Evolutionary conservation across 352 stramenopile genomes (phyloP).

Genomic region (Paralagenidium karlingii): DNA sequence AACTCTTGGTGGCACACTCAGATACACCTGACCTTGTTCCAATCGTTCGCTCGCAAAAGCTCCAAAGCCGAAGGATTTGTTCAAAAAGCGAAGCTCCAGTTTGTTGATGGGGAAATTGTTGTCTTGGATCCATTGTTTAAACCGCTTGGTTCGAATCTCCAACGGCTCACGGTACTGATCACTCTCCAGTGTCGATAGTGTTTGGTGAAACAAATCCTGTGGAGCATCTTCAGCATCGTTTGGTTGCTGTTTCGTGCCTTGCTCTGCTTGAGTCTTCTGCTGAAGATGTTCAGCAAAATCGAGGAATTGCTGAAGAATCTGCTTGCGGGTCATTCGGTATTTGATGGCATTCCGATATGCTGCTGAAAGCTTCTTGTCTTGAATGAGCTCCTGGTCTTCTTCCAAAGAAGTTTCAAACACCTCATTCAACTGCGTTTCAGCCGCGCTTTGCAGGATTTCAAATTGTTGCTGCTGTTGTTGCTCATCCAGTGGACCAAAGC

Average conservation of each 20-base stretch:
- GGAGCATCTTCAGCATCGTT: no score
- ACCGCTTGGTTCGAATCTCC: no score
- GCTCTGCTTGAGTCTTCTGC: no score
- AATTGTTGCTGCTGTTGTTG: no score
- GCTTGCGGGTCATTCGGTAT: conserved; percentile 42
- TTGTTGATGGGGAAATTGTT: conserved; percentile 30
- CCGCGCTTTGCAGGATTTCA: conserved; percentile 3
- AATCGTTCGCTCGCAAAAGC: conserved; percentile 48
- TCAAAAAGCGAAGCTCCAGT: conserved; percentile 38
- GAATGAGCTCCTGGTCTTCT: conserved; percentile 12
- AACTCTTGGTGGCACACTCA: conserved; percentile 47
- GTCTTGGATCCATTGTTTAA: conserved; percentile 29
- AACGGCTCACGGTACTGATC: not conserved
- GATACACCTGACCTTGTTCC: conserved; percentile 45
- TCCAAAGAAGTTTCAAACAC: conserved; percentile 23
- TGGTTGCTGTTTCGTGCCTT: no score
- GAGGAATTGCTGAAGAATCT: conserved; percentile 20
- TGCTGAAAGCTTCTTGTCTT: not conserved
- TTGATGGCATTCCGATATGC: conserved; percentile 11
- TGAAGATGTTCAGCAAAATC: no score
- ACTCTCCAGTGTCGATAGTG: not conserved
- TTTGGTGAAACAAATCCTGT: not conserved
- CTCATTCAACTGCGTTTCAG: conserved; percentile 10
- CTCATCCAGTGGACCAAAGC: no score
- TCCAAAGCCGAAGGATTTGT: conserved; percentile 38